These are phyloP conservation scores for Fusarium setosum DNA, from an alignment of 2,329 filamentous ascomycete genomes.

Conservation along the genomic window DNA sequence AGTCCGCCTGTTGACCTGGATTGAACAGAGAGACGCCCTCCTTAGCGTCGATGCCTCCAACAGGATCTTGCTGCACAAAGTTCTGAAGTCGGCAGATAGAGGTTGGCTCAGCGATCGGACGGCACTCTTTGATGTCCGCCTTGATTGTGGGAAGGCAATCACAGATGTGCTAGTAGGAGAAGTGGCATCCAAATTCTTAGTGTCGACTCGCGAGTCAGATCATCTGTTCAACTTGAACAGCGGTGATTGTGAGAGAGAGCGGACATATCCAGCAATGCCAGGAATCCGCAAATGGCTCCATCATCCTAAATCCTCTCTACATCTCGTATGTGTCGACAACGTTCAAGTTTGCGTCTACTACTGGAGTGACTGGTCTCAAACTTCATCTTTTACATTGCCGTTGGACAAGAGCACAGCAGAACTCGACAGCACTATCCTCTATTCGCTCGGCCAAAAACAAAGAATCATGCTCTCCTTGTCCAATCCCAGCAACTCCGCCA, in stretches of 20 bases:
- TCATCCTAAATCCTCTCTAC: conserved; percentile 33
- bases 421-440: conserved; percentile 37
- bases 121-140: conserved; percentile 33
- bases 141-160: conserved; percentile 40
- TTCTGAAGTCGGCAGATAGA: conserved; percentile 24
- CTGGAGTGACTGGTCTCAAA: conserved; percentile 45
- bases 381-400: conserved; percentile 19
- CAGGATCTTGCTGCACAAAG: conserved; percentile 31
- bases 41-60: conserved; percentile 45
- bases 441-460: conserved; percentile 25
- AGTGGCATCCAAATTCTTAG: conserved; percentile 42
- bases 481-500: not conserved
- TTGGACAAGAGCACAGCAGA: conserved; percentile 19
- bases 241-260: conserved; percentile 31
- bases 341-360: conserved; percentile 36
- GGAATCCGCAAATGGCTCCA: conserved; percentile 32
- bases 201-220: conserved; percentile 47
- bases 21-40: conserved; percentile 35
- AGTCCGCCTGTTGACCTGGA: conserved; percentile 45
- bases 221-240: conserved; percentile 44
- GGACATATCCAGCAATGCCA: not conserved
- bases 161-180: conserved; percentile 42
- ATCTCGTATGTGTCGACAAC: conserved; percentile 45
- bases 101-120: conserved; percentile 10
- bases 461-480: conserved; percentile 24